Base-by-base conservation (phyloP, 2,329 filamentous ascomycete species). In the Pseudocercospora crystallina region DNA sequence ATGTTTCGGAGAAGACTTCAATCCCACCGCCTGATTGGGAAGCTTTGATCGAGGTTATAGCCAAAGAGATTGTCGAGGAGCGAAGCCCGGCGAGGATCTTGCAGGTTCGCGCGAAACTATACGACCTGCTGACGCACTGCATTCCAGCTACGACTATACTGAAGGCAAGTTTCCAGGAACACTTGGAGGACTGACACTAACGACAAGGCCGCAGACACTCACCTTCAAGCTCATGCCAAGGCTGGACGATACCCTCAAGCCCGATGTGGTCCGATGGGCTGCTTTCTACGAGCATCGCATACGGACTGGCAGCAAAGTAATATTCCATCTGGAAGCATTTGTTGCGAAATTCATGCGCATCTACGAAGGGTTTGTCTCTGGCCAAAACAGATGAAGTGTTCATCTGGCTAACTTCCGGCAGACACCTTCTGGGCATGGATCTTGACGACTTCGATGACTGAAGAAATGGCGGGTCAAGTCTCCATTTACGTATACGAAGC, bases 271-370 rank as follows among this genome's bases (percentile, higher is more conserved):
- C 60, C 89, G 87, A 67, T 99, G 94, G 94, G 89, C 90, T 4
- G 91, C 94, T 0, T 97, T 96, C 66, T 99, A 95, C 70, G 95
- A 99, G 72, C 94, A 99, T 71, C 82, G 94, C 54, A 89, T 97
- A 72, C 89, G 89, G 69, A 87, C 87, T 61, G 94, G 94, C 13
- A 63, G 59, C 71, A 99, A 99, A 79, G 88, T 95, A 51, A 97
- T 99, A 57, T 99, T 99, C 72, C 95, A 99, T 67, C 76, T 99
- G 3, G 95, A 99, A 73, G 94, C 94, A 3, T 99, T 99, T 72
- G 94, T 99, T 51, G 92, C 92, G 51, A 97, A 96, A 75, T 96
- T 97, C 69, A 97, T 99, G 92, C 83, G 92, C 62, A 83, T 97
- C 61, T 82, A 92, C 57, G 94, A 99, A 76, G 92, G 90, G 84